These are phyloP conservation scores for Penicillium occitanis DNA, from an alignment of 2,329 filamentous ascomycete genomes.

Conservation along the genomic window DNA sequence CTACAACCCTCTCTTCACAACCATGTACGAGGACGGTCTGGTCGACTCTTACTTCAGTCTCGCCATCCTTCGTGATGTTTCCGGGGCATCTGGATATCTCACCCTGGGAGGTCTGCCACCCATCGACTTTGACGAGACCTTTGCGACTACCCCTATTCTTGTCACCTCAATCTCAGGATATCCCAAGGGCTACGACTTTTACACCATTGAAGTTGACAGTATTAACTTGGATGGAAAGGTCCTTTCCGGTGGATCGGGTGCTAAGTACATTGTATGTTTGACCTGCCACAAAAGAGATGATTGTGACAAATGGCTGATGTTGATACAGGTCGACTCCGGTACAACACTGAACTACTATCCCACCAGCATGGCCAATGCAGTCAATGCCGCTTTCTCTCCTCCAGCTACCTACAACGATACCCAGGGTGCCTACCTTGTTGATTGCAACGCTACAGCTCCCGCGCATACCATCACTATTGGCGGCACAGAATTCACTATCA, in stretches of 20 bases:
- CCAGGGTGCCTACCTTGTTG: constrained; percentile 31
- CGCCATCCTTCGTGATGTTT: constrained; percentile 42
- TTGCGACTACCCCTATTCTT: constrained; percentile 29
- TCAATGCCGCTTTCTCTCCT: constrained; percentile 47
- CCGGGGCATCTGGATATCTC: constrained; percentile 41
- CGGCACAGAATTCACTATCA: constrained; percentile 36
- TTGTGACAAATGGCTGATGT: not conserved
- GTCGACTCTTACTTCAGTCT: constrained; percentile 51
- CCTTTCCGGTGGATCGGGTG: constrained; percentile 18
- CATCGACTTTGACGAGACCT: constrained; percentile 37
- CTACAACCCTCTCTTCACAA: constrained; percentile 55
- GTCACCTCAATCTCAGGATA: constrained; percentile 24
- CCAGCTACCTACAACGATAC: constrained; percentile 38
- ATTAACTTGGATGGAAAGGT: constrained; percentile 20
- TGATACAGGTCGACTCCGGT: constrained; percentile 29
- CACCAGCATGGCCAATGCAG: constrained; percentile 36
- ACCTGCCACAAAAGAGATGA: not conserved
- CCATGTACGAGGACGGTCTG: constrained; percentile 47
- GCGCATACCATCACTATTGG: constrained; percentile 9
- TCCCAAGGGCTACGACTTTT: constrained; percentile 23
- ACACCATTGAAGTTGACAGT: constrained; percentile 25
- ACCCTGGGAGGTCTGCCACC: constrained; percentile 53
- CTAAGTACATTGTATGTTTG: constrained; percentile 24
- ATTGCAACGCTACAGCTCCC: constrained; percentile 7
- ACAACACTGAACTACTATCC: constrained; percentile 43